A percentile compares a stretch with the other conserved stretches of the same genome.
phyloP scores from a whole-genome alignment of 2,329 filamentous ascomycete species.

The Claviceps pusilla region DNA sequence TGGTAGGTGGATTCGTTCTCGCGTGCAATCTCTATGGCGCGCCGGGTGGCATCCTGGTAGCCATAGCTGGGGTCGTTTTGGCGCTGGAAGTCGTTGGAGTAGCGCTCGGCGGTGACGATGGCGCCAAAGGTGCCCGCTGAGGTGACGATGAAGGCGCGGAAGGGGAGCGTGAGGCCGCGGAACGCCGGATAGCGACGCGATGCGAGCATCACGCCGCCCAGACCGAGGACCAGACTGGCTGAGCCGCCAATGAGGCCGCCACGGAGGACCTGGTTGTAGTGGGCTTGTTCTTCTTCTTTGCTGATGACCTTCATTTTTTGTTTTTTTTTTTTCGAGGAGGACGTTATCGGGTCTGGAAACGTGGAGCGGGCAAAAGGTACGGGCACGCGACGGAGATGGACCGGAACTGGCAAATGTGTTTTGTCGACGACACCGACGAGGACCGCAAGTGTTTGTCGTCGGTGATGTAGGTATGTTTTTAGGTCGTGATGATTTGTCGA shows the following conservation, averaged over 20 bases:
- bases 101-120: slow-evolving; percentile 76
- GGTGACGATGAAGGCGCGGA: slow-evolving; percentile 79
- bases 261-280: slow-evolving; percentile 68
- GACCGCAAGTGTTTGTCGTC: too few relatives aligned
- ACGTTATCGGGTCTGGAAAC: background rate
- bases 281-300: slow-evolving; percentile 77
- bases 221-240: slow-evolving; percentile 51
- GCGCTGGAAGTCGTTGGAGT: slow-evolving; percentile 49
- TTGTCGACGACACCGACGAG: too few relatives aligned
- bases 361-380: background rate
- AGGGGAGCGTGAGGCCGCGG: slow-evolving; percentile 68
- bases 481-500: background rate
- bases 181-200: slow-evolving; percentile 61
- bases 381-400: too few relatives aligned
- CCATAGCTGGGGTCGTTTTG: slow-evolving; percentile 49
- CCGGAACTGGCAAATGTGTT: too few relatives aligned
- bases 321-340: background rate
- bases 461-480: too few relatives aligned
- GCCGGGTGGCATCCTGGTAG: slow-evolving; percentile 50
- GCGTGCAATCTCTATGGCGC: slow-evolving; percentile 38
- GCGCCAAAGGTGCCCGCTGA: slow-evolving; percentile 70
- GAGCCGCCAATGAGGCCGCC: slow-evolving; percentile 63
- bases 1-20: slow-evolving; percentile 41
- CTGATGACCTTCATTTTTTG: slow-evolving; percentile 78
- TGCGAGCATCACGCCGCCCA: slow-evolving; percentile 52